Conservation (phyloP, 2,329 filamentous ascomycete species). For the Clonostachys rhizophaga region DNA sequence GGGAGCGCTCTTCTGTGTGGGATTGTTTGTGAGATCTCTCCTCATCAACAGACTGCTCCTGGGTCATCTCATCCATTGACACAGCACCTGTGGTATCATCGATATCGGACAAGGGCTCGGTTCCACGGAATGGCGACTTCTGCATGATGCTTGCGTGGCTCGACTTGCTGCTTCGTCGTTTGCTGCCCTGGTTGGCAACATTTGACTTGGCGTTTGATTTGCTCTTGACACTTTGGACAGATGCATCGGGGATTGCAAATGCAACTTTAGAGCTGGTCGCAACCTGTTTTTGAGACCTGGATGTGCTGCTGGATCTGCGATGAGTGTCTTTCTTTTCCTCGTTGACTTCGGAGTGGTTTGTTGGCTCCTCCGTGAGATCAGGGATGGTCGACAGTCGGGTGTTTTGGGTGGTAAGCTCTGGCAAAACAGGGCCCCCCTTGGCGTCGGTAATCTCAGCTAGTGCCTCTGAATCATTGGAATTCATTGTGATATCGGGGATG, state of each 20-base stretch:
- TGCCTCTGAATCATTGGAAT: constrained; percentile 27
- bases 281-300: constrained; percentile 14
- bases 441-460: constrained; percentile 21
- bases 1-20: constrained; percentile 9
- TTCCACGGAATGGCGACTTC: constrained; percentile 13
- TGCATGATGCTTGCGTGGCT: constrained; percentile 13
- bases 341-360: constrained; percentile 7
- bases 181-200: constrained; percentile 35
- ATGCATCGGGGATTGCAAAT: constrained; percentile 32
- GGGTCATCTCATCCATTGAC: constrained; percentile 23
- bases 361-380: constrained; percentile 19
- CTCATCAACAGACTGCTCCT: constrained; percentile 21
- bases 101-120: constrained; percentile 20
- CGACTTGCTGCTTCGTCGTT: constrained; percentile 24
- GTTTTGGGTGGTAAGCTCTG: constrained; percentile 24
- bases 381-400: constrained; percentile 15
- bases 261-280: constrained; percentile 28
- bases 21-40: neutral
- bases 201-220: constrained; percentile 22
- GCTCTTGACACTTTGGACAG: constrained; percentile 15
- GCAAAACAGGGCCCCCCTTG: constrained; percentile 16
- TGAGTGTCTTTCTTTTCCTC: constrained; percentile 15
- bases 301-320: constrained; percentile 17
- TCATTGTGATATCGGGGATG: constrained; percentile 52
- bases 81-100: constrained; percentile 27